phyloP scores from a whole-genome alignment of 768 basidiomycete species.

The Amanita fuliginea region DNA sequence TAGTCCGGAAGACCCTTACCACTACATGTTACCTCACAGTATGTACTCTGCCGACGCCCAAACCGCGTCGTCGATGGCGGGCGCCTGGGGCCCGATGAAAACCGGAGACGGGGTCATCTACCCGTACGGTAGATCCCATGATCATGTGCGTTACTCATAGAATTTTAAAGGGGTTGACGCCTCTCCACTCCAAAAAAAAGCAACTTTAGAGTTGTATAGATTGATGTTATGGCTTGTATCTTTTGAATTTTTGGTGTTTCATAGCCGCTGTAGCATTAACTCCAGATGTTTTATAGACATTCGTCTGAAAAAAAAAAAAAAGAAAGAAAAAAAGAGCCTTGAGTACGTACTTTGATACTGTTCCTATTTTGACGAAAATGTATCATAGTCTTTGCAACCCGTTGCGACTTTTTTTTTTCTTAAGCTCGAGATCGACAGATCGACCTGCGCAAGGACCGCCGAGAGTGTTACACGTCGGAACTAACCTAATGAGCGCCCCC shows the following conservation, averaged over 20 bases:
- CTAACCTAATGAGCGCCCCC: too few species aligned
- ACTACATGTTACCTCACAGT: constrained; percentile 20
- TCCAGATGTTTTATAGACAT: background rate
- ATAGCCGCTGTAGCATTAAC: background rate
- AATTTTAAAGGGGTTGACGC: background rate
- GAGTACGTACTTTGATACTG: background rate
- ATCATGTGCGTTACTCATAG: background rate
- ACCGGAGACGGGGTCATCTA: background rate
- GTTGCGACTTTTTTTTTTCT: background rate
- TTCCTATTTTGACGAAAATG: background rate
- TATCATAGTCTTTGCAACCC: background rate
- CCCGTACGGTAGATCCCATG: background rate
- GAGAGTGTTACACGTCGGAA: too few species aligned
- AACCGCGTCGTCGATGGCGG: constrained; percentile 5
- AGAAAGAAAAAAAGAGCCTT: background rate
- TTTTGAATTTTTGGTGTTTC: background rate
- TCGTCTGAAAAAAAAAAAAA: background rate
- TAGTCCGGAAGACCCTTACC: constrained; percentile 24
- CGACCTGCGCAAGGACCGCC: background rate
- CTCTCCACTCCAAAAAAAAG: background rate
- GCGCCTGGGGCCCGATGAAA: background rate
- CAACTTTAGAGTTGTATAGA: background rate
- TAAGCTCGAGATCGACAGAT: background rate
- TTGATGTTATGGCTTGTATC: background rate
- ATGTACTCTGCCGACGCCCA: constrained; percentile 5